Conservation (phyloP, 805 yeast genomes). For the Metschnikowia kunwiensis region DNA sequence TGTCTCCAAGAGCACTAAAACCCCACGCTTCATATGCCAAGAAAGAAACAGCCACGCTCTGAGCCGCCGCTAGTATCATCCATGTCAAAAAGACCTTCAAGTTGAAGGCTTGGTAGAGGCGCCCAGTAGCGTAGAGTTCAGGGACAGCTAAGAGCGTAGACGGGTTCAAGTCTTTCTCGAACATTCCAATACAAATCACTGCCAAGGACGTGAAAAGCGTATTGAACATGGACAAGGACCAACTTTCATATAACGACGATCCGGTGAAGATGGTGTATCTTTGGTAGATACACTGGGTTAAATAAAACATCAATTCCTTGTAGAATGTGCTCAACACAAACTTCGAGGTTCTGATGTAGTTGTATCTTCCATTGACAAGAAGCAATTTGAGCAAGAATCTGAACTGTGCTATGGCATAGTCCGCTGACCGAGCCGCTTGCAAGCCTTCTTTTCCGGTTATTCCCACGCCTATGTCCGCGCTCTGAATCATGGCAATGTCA, state of each 20-base stretch:
- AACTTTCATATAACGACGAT: slow-evolving; percentile 86
- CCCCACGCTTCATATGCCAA: slow-evolving; percentile 71
- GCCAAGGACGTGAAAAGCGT: slow-evolving; percentile 92
- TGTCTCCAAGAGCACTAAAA: slow-evolving; percentile 59
- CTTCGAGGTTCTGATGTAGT: slow-evolving; percentile 86
- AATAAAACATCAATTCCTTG: slow-evolving; percentile 86
- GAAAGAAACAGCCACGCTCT: slow-evolving; percentile 70
- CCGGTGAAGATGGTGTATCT: slow-evolving; percentile 87
- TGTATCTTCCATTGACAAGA: slow-evolving; percentile 94
- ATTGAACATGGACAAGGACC: slow-evolving; percentile 97
- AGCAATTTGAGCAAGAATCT: slow-evolving; percentile 76
- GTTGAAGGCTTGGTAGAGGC: slow-evolving; percentile 71
- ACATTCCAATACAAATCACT: slow-evolving; percentile 90
- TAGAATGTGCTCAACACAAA: slow-evolving; percentile 92
- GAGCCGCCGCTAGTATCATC: slow-evolving; percentile 73
- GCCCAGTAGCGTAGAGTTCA: slow-evolving; percentile 77
- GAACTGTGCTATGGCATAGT: slow-evolving; percentile 93
- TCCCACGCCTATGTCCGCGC: slow-evolving; percentile 97
- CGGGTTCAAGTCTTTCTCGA: slow-evolving; percentile 86
- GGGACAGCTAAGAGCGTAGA: slow-evolving; percentile 89
- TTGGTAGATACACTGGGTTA: slow-evolving; percentile 86
- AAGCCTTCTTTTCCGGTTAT: slow-evolving; percentile 96
- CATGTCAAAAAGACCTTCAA: slow-evolving; percentile 66
- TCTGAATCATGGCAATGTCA: slow-evolving; percentile 98
- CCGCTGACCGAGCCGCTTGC: slow-evolving; percentile 94